Conservation (phyloP, 2,329 filamentous ascomycete genomes). For the Thermomyces lanuginosus region DNA sequence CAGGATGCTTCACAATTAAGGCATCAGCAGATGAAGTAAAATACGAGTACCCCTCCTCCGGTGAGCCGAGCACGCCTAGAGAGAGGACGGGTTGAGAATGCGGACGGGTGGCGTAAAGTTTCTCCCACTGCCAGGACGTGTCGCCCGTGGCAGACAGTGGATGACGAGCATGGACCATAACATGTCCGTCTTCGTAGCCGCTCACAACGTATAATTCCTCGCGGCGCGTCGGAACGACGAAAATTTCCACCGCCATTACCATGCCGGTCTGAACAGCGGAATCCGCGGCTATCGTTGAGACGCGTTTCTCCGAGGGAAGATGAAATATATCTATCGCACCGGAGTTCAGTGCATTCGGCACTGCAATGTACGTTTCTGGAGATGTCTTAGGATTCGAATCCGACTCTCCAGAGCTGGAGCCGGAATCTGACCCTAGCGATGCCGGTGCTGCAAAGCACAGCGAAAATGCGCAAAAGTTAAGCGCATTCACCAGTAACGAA, state of each 20-base stretch:
- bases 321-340: constrained; percentile 73
- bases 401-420: too few relatives aligned
- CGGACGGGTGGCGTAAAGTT: constrained; percentile 46
- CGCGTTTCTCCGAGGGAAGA: constrained; percentile 57
- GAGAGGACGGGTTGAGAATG: constrained; percentile 75
- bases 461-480: constrained; percentile 87
- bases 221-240: constrained; percentile 24
- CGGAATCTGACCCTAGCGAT: too few relatives aligned
- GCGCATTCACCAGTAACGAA: constrained; percentile 68
- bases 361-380: constrained; percentile 49
- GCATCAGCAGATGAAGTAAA: constrained; percentile 73
- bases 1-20: constrained; percentile 56
- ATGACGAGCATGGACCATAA: constrained; percentile 45
- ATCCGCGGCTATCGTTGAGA: constrained; percentile 40
- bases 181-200: constrained; percentile 74
- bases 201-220: constrained; percentile 46
- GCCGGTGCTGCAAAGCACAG: constrained; percentile 38
- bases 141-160: constrained; percentile 8
- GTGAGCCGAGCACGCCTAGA: constrained; percentile 37
- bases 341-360: constrained; percentile 60
- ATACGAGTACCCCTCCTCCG: constrained; percentile 39
- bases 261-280: constrained; percentile 41
- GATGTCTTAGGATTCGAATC: too few relatives aligned
- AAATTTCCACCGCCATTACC: constrained; percentile 66
- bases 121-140: constrained; percentile 31